Percentiles rank a stretch among this genome's conserved stretches.
Conservation (phyloP, 2,329 filamentous ascomycete species). For the Colletotrichum sp. region DNA sequence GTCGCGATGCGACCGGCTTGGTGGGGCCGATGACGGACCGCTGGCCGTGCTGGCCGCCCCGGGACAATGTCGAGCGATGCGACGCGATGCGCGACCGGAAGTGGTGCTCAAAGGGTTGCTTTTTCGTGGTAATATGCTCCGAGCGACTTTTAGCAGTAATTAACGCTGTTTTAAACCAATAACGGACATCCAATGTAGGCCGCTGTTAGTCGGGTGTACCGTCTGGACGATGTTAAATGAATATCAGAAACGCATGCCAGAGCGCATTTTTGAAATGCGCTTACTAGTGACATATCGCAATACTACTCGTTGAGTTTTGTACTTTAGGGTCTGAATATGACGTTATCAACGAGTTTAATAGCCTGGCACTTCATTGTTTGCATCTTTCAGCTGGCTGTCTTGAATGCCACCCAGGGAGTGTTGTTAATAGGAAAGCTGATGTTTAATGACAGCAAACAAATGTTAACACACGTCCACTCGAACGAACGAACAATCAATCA, state of each 20-base stretch:
- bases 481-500: neutral
- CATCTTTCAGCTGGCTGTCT: neutral
- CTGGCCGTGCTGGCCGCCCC: neutral
- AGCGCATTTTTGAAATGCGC: neutral
- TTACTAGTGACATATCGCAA: neutral
- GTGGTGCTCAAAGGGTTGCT: neutral
- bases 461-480: neutral
- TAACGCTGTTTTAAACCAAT: neutral
- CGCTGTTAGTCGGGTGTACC: no score
- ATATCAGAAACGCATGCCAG: no score
- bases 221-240: no score
- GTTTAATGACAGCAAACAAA: neutral
- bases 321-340: neutral
- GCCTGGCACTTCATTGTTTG: neutral
- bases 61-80: neutral
- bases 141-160: neutral
- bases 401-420: neutral
- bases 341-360: neutral
- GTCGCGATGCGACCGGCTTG: neutral
- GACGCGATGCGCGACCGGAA: neutral
- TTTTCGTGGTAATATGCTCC: neutral
- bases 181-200: neutral
- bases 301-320: neutral
- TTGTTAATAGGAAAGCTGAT: neutral
- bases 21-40: neutral